These are phyloP conservation scores for Collybia nuda DNA, from an alignment of 768 basidiomycete genomes.

Conservation along the genomic window DNA sequence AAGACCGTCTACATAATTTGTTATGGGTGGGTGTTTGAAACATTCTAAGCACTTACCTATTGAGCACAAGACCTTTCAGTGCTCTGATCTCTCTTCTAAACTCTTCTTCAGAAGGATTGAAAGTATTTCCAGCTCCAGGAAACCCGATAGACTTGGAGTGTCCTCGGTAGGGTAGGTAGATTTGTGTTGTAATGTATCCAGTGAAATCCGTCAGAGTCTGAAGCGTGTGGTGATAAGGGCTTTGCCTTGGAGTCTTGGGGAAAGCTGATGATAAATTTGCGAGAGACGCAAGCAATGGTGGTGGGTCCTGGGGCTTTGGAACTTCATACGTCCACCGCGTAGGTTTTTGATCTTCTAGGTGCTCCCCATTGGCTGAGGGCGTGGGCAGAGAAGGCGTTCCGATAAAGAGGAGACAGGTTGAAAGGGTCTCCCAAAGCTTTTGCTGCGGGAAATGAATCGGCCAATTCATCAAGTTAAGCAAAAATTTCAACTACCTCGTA, in stretches of 20 bases:
- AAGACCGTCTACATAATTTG: conserved; percentile 31
- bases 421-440: conserved; percentile 66
- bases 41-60: conserved; percentile 43
- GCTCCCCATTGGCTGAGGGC: conserved; percentile 15
- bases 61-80: conserved; percentile 77
- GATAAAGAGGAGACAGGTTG: conserved; percentile 50
- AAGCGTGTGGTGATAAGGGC: conserved; percentile 58
- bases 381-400: conserved; percentile 23
- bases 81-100: conserved; percentile 72
- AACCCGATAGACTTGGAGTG: conserved; percentile 25
- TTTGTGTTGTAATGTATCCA: conserved; percentile 75
- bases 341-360: conserved; percentile 18
- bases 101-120: conserved; percentile 61
- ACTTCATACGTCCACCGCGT: conserved; percentile 40
- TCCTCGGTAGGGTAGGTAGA: conserved; percentile 53
- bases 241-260: conserved; percentile 31
- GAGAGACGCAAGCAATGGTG: conserved; percentile 38
- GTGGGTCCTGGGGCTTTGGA: conserved; percentile 30
- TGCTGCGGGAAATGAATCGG: conserved; percentile 18
- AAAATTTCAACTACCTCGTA: conserved; percentile 47
- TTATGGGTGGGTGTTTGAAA: neutral
- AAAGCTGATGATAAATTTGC: conserved; percentile 31
- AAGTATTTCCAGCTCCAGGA: conserved; percentile 17
- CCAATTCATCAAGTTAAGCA: neutral
- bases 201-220: conserved; percentile 72